Percentiles rank a stretch among this genome's conserved stretches.
Evolutionary conservation across 176 grass and related monocot species (phyloP).

Genomic region (Carex myosuroides): DNA sequence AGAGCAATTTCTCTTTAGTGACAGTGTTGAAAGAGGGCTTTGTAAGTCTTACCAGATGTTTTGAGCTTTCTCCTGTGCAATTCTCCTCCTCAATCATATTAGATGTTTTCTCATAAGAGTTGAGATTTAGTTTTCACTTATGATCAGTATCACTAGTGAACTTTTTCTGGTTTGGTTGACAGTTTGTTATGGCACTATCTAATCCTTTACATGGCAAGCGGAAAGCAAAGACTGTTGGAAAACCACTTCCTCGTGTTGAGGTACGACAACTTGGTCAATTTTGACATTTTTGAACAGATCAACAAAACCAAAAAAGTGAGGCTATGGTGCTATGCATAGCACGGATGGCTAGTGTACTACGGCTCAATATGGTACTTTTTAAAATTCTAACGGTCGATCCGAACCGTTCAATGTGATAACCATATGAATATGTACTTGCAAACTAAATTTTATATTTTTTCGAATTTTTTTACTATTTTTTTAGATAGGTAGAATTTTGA

Average conservation of each 20-base stretch:
- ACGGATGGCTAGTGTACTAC: too few species aligned
- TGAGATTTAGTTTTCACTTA: neutral
- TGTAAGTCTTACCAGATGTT: neutral
- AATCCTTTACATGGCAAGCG: constrained; percentile 78
- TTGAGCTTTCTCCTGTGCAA: neutral
- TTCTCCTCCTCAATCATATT: neutral
- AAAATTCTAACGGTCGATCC: too few species aligned
- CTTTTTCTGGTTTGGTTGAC: constrained; percentile 16
- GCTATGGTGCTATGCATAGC: too few species aligned
- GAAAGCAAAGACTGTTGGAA: constrained; percentile 86
- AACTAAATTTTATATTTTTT: too few species aligned
- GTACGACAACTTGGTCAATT: constrained; percentile 32
- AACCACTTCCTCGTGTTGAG: constrained; percentile 79
- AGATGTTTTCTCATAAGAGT: neutral
- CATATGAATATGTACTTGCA: too few species aligned
- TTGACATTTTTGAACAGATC: constrained; percentile 15
- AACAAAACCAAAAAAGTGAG: neutral
- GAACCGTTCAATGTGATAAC: too few species aligned
- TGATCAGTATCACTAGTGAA: neutral
- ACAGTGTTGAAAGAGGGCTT: neutral
- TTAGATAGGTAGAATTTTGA: too few species aligned
- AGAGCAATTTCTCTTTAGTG: neutral
- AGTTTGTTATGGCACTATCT: constrained; percentile 97
- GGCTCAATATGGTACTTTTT: too few species aligned
- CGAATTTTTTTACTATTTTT: too few species aligned